Base-by-base conservation (phyloP, 805 yeast genomes). In the Candida sanyiensis region DNA sequence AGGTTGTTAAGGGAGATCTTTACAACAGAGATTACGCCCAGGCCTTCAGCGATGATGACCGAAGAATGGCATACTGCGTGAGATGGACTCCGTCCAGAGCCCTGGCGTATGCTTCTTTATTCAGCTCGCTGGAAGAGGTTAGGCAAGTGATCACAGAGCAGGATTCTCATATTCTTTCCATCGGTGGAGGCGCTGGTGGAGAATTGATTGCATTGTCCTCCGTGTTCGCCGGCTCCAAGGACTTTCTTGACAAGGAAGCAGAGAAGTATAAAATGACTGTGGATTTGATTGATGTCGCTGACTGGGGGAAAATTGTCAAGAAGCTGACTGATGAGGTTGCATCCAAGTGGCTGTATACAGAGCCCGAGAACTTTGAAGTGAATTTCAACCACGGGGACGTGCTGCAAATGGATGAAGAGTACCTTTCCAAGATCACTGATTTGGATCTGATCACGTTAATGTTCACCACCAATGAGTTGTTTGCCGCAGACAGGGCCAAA, bases 151-250 rank as follows among this genome's bases (percentile, higher is more conserved):
- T 74, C n/a, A 34, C 47, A 5, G 15, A 45, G 2, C 52, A 51
- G 6, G 50, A 57, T 12, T 52, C 62, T 4, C 58, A 67, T 6
- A 73, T 80, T 0, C 56, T 86, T 25, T 74, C 81, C 49, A 68
- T 88, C 26, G 96, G 96, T 15, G 96, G 94, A 18, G 96, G 96
- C 25, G 96, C 96, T 0, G 85, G 90, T 5, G 84, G 87, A 2
- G 96, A 87, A 55, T 59, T 86, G 18, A 75, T 77, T 23, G 73
- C 75, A 0, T 52, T 85, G 30, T 75, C 76, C 1, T 69, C 88
- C 13, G 63, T 83, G 1, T 79, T 77, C 45, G 64, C 67, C 2
- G 59, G 64, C 28, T 43, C 40, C 20, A 46, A 38, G 23, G 45
- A 42, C 21, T 38, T 50, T 3, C 45, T 53, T 13, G 33, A 45